Evolutionary conservation across 2,329 filamentous ascomycete species (phyloP), one percentile per base, ranked within the genome.

Genomic region (Nigrograna mackinnonii): DNA sequence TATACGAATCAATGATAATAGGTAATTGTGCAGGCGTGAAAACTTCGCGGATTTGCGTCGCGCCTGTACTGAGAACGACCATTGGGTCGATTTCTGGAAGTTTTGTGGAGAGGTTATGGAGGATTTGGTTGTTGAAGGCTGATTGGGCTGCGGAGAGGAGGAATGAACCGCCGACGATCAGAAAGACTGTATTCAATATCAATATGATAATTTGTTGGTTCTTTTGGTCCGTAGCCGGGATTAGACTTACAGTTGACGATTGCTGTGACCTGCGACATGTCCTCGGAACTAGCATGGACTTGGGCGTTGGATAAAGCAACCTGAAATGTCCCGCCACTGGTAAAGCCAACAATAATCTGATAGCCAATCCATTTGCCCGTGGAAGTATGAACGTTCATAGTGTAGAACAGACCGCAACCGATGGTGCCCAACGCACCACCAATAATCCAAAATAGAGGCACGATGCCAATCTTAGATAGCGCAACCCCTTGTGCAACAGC

Each of bases 321-420:
- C 38, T 60, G 57, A 33, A 49, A 54, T 14, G 48, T 42, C 20
- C 58, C 22, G 14, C 58, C 57, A 39, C 54, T 30, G 14, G 52
- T 55, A 35, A 60, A 44, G 5, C 55, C 58, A 35, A 54, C 47
- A n/a, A 55, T 41, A 18, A 60, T 40, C 41, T 62, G 41, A 20
- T 46, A 22, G 13, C 57, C 57, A 22, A 60, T 47, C 69, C 71
- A 76, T 22, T 62, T 50, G 1, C 50, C 56, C 3, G 57, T 56
- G 0, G 61, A 46, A 5, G 71, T 70, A 31, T 56, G 44, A 3
- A 69, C 51, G 12, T 63, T 54, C 6, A 72, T 54, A 0, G 64
- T 73, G 16, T 67, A 70, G 7, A 76, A 46, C 5, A 77, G 58
- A 2, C 71, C 74, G 11, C 55, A 57, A 11, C 62, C 69, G 28